Evolutionary conservation across 257 asterid species (phyloP).

Genomic region (Scutellaria minor): DNA sequence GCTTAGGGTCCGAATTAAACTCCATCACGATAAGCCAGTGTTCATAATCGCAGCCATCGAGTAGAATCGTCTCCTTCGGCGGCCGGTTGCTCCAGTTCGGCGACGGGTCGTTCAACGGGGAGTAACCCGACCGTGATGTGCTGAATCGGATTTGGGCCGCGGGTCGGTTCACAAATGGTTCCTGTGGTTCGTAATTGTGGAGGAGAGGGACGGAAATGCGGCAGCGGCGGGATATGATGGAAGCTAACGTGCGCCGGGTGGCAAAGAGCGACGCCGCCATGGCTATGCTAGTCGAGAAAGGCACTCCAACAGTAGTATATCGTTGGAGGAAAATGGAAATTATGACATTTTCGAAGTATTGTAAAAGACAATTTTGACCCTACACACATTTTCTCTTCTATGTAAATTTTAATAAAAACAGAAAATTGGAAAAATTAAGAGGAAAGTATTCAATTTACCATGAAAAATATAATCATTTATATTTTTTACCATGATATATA

Average conservation of each 20-base stretch:
- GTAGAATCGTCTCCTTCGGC: conserved; percentile 84
- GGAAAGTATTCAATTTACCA: too few relatives aligned
- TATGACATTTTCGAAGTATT: too few relatives aligned
- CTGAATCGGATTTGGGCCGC: conserved; percentile 51
- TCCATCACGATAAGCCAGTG: conserved; percentile 97
- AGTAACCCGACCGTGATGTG: conserved; percentile 76
- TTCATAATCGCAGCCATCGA: conserved; percentile 95
- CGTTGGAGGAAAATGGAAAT: background rate
- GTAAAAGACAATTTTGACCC: too few relatives aligned
- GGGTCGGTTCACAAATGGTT: conserved; percentile 28
- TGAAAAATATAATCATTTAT: too few relatives aligned
- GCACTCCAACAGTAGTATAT: background rate
- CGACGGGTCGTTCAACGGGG: conserved; percentile 88
- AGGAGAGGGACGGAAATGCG: conserved; percentile 49
- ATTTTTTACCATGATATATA: too few relatives aligned
- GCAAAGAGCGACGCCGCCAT: conserved; percentile 65
- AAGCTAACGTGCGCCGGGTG: conserved; percentile 71
- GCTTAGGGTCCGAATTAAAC: conserved; percentile 66
- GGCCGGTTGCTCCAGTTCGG: conserved; percentile 99
- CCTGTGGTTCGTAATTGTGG: conserved; percentile 22
- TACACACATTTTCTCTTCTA: too few relatives aligned
- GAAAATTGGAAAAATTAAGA: too few relatives aligned
- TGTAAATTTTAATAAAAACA: too few relatives aligned
- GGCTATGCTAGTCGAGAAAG: background rate
- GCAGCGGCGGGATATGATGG: conserved; percentile 55